Evolutionary conservation across 345 rosid species (phyloP), one percentile per base, ranked within the genome.

Genomic region (Brassica rapa): DNA sequence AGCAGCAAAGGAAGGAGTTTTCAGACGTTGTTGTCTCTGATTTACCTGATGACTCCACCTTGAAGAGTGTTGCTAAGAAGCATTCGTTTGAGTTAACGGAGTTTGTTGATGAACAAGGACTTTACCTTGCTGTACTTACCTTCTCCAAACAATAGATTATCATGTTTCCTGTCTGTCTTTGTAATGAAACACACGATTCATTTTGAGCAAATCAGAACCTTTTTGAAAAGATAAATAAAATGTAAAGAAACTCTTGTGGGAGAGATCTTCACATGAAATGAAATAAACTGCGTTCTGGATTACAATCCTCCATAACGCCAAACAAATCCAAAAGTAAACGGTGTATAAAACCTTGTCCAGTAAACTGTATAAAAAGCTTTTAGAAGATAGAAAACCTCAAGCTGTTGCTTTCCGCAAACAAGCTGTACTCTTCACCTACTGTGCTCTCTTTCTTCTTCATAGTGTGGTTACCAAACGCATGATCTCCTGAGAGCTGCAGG

Each of bases 341-440:
- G 78, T 68, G 51, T 67, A 79, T 68, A 66, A 79, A 73, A 33
- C 27, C 29, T 37, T 69, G 32, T 57, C 73, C 67, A 71, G 66
- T 66, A 72, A 46, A 73, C 10, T 67, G 74, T 68, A 60, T 66
- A 79, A 73, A 32, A 59, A 5, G 9, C 30, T 10, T 37, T 69
- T 84, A 87, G 84, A 86, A 88, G 82, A 92, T 74, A 33, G 94
- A 86, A 90, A 91, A 92, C 78, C 87, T 84, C 66, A 88, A 24
- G 67, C 89, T 87, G 43, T 88, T 89, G 57, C 87, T 89, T 35
- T 86, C 83, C 10, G 94, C 94, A 86, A 95, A 95, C 91, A 93
- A 84, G 86, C 89, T 91, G 87, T 95, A 93, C 75, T 95, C 91
- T 82, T 90, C 94, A 51, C 73, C 77, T 55, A 87, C 63, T 10